A percentile compares a stretch with the other conserved stretches of the same genome.
Conservation (phyloP, 2,329 filamentous ascomycete genomes). For the Fusarium siculi region DNA sequence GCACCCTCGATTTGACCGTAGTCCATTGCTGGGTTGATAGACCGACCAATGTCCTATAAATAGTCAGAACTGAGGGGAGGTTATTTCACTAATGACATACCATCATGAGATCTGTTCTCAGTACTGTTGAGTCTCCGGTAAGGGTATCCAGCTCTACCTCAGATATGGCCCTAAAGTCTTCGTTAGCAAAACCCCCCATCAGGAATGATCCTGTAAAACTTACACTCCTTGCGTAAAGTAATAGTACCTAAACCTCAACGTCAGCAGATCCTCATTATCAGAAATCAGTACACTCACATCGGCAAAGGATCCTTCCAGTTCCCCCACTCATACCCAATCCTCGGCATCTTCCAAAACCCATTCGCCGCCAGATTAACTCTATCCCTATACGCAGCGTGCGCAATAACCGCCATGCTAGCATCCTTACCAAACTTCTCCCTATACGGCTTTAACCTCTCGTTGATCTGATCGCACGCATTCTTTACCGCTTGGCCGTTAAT, state of each 20-base stretch:
- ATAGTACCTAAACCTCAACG: not conserved
- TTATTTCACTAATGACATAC: fast-evolving
- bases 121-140: not conserved
- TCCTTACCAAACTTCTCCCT: not conserved
- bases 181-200: fast-evolving
- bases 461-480: not conserved
- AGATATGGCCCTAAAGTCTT: not conserved
- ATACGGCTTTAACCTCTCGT: not conserved
- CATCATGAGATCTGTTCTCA: slow-evolving; percentile 1
- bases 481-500: not conserved
- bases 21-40: slow-evolving; percentile 1
- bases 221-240: slow-evolving; percentile 5
- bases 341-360: slow-evolving; percentile 91
- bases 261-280: fast-evolving
- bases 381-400: slow-evolving; percentile 55
- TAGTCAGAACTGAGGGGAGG: fast-evolving
- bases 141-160: slow-evolving; percentile 1
- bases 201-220: fast-evolving
- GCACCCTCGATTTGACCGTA: not conserved
- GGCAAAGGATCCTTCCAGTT: slow-evolving; percentile 93
- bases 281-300: not conserved
- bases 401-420: not conserved
- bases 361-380: slow-evolving; percentile 90
- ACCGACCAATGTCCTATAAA: not conserved
- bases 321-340: slow-evolving; percentile 91